A percentile compares a stretch with the other conserved stretches of the same genome.
These are phyloP conservation scores for Anisodus tanguticus DNA, from an alignment of 257 asterid species.

Conservation along the genomic window DNA sequence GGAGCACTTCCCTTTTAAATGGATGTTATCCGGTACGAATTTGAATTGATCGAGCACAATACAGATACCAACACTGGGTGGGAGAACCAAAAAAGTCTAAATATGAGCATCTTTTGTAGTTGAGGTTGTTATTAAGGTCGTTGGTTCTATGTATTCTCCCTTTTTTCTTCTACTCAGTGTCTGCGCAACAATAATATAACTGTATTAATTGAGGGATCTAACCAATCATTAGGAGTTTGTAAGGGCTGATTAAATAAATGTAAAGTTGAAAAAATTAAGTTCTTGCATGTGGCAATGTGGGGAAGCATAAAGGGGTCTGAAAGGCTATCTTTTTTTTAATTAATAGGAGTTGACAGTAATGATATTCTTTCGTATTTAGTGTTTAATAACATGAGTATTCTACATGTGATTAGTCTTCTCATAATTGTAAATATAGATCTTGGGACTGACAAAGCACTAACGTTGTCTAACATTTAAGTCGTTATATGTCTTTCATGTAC, in stretches of 20 bases:
- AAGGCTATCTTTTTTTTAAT: slow-evolving; percentile 17
- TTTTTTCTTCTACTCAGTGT: slow-evolving; percentile 32
- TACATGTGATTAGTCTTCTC: slow-evolving; percentile 23
- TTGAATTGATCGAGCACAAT: too few relatives aligned
- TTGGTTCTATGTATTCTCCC: slow-evolving; percentile 45
- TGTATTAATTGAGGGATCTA: slow-evolving; percentile 52
- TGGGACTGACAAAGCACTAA: too few relatives aligned
- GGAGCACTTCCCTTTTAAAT: too few relatives aligned
- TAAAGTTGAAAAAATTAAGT: slow-evolving; percentile 31
- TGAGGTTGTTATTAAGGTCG: slow-evolving; percentile 47
- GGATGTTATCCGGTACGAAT: too few relatives aligned
- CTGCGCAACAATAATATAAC: slow-evolving; percentile 21
- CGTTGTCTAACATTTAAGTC: too few relatives aligned
- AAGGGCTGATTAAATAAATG: slow-evolving; percentile 48
- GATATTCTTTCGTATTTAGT: background rate
- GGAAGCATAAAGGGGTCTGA: slow-evolving; percentile 52
- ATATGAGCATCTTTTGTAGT: slow-evolving; percentile 63
- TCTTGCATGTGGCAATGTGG: slow-evolving; percentile 79
- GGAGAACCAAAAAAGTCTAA: background rate
- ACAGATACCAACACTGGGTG: too few relatives aligned
- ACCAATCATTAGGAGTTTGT: slow-evolving; percentile 64
- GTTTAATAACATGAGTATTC: background rate
- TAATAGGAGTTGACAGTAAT: background rate
- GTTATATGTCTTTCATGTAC: too few relatives aligned
- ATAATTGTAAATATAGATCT: background rate